Conservation (phyloP, 2,329 filamentous ascomycete species). For the Ilyonectria mors-panacis region DNA sequence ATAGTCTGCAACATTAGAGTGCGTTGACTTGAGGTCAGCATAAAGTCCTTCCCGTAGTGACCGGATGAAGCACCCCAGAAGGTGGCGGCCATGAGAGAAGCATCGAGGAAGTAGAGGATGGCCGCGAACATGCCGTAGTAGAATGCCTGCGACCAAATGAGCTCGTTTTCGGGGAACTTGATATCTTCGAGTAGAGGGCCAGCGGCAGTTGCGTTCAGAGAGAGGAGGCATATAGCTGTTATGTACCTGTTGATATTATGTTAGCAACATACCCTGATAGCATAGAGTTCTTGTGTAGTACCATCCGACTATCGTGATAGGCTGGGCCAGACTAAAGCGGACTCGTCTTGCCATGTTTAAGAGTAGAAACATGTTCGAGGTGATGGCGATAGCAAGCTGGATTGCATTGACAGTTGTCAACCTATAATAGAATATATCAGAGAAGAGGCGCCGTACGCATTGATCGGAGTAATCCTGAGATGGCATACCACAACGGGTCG, state of each 20-base stretch:
- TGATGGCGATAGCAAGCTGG: constrained; percentile 82
- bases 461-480: neutral
- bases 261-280: neutral
- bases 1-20: constrained; percentile 94
- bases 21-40: constrained; percentile 83
- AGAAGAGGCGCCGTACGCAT: neutral
- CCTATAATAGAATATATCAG: constrained; percentile 57
- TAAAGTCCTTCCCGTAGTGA: constrained; percentile 85
- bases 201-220: constrained; percentile 76
- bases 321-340: constrained; percentile 87
- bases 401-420: constrained; percentile 82
- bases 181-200: constrained; percentile 64
- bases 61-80: constrained; percentile 79
- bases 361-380: constrained; percentile 85
- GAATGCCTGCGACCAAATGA: constrained; percentile 84
- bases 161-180: constrained; percentile 60
- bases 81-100: constrained; percentile 82
- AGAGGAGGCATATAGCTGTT: constrained; percentile 76
- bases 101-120: constrained; percentile 83
- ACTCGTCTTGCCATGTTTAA: constrained; percentile 89
- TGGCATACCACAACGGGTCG: constrained; percentile 78
- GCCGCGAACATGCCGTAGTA: constrained; percentile 90
- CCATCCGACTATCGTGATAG: constrained; percentile 88
- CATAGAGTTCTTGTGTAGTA: constrained; percentile 52
- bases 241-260: constrained; percentile 60